Conservation (phyloP, 306 rosid species). For the Gastrolobium bilobum region DNA sequence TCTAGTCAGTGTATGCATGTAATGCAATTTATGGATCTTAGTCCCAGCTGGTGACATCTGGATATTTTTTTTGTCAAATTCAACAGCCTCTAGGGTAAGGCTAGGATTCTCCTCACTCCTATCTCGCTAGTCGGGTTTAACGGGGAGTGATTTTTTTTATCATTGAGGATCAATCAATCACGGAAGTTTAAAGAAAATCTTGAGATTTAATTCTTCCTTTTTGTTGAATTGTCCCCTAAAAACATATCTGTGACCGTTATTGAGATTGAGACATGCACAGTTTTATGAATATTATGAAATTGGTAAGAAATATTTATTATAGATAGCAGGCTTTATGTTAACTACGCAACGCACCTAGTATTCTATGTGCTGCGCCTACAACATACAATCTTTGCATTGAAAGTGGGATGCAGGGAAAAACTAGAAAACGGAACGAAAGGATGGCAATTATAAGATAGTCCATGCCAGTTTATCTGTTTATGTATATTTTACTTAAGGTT, state of each 20-base stretch:
- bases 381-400: neutral
- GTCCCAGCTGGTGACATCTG: conserved; percentile 14
- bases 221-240: conserved; percentile 13
- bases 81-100: neutral
- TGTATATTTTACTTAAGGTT: neutral
- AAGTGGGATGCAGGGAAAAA: conserved; percentile 22
- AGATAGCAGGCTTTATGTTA: conserved; percentile 23
- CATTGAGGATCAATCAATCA: conserved; percentile 1
- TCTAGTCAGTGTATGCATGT: conserved; percentile 7
- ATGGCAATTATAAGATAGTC: neutral
- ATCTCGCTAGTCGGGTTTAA: too few species aligned
- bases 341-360: neutral
- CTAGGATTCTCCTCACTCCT: too few species aligned
- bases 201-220: conserved; percentile 28
- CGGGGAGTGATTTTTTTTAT: too few species aligned
- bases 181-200: conserved; percentile 6
- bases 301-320: conserved; percentile 10
- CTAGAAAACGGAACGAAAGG: neutral
- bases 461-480: neutral
- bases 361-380: neutral
- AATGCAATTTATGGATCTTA: conserved; percentile 38
- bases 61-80: conserved; percentile 17
- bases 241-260: conserved; percentile 29
- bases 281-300: conserved; percentile 22
- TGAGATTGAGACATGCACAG: conserved; percentile 32